A percentile compares a stretch with the other conserved stretches of the same genome.
Evolutionary conservation across 1,139 yeast species (phyloP).

Genomic region (Magnusiomyces sp.): DNA sequence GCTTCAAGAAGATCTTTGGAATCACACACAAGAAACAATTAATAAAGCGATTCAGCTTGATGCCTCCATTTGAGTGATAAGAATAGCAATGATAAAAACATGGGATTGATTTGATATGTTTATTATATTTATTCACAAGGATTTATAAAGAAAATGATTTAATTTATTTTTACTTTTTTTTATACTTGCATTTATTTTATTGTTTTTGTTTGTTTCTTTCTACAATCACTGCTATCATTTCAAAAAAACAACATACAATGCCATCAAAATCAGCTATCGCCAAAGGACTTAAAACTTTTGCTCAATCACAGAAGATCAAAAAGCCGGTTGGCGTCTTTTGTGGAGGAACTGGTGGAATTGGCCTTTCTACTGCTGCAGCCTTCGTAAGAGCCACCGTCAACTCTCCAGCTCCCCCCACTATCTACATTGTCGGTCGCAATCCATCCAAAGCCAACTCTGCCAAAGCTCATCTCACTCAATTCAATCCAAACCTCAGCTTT

Average conservation of each 20-base stretch:
- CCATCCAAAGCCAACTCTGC: slow-evolving; percentile 4
- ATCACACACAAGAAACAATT: slow-evolving; percentile 21
- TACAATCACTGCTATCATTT: no score
- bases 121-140: no score
- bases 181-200: no score
- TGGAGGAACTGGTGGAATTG: slow-evolving; percentile 31
- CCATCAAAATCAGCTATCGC: not conserved
- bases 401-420: slow-evolving; percentile 18
- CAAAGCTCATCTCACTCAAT: not conserved
- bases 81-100: no score
- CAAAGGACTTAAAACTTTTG: not conserved
- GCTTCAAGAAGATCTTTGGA: slow-evolving; percentile 24
- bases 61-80: no score
- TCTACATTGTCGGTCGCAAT: slow-evolving; percentile 29
- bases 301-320: not conserved
- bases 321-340: slow-evolving; percentile 27
- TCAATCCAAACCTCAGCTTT: slow-evolving; percentile 17
- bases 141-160: no score
- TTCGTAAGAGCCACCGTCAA: slow-evolving; percentile 23
- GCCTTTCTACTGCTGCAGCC: slow-evolving; percentile 25
- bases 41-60: no score
- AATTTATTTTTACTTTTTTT: no score
- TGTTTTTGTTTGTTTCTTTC: not conserved
- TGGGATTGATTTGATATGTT: no score
- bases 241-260: not conserved